These are phyloP conservation scores for Metarhizium rileyi DNA, from an alignment of 2,329 filamentous ascomycete species.

Conservation along the genomic window DNA sequence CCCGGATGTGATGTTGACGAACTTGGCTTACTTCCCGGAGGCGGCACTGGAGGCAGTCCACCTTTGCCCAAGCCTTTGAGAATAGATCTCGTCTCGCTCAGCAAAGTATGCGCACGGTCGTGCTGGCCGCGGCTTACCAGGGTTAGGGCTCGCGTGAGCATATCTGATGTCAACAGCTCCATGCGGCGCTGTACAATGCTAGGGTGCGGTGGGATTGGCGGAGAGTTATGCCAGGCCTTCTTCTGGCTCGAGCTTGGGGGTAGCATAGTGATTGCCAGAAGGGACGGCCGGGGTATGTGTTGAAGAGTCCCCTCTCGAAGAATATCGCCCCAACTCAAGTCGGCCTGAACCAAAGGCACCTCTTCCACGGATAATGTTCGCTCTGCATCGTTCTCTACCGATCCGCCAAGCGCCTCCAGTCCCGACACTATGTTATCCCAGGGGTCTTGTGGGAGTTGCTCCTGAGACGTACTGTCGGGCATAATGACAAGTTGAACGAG, in stretches of 20 bases:
- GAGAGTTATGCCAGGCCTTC: slow-evolving; percentile 55
- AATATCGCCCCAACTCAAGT: slow-evolving; percentile 88
- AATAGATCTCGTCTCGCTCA: slow-evolving; percentile 90
- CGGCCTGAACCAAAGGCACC: slow-evolving; percentile 87
- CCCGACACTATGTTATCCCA: slow-evolving; percentile 98
- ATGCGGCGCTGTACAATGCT: slow-evolving; percentile 93
- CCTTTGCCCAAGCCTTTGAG: slow-evolving; percentile 94
- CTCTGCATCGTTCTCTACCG: slow-evolving; percentile 77
- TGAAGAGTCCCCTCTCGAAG: slow-evolving; percentile 78
- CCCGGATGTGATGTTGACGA: slow-evolving; percentile 40
- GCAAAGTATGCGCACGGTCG: slow-evolving; percentile 82
- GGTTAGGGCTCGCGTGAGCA: slow-evolving; percentile 87
- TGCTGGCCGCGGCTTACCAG: slow-evolving; percentile 87
- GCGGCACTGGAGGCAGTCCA: slow-evolving; percentile 79
- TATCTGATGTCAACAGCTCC: slow-evolving; percentile 95
- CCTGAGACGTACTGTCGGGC: slow-evolving; percentile 72
- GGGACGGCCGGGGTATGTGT: slow-evolving; percentile 78
- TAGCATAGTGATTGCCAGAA: slow-evolving; percentile 92
- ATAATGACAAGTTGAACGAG: slow-evolving; percentile 89
- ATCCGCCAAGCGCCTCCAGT: slow-evolving; percentile 82
- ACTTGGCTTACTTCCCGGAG: slow-evolving; percentile 34
- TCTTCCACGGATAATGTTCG: slow-evolving; percentile 83
- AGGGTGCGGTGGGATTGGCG: slow-evolving; percentile 89
- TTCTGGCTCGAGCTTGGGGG: slow-evolving; percentile 56
- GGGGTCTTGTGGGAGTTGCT: slow-evolving; percentile 81